These are phyloP conservation scores for Terfezia claveryi DNA, from an alignment of 495 filamentous ascomycete genomes.

Conservation along the genomic window DNA sequence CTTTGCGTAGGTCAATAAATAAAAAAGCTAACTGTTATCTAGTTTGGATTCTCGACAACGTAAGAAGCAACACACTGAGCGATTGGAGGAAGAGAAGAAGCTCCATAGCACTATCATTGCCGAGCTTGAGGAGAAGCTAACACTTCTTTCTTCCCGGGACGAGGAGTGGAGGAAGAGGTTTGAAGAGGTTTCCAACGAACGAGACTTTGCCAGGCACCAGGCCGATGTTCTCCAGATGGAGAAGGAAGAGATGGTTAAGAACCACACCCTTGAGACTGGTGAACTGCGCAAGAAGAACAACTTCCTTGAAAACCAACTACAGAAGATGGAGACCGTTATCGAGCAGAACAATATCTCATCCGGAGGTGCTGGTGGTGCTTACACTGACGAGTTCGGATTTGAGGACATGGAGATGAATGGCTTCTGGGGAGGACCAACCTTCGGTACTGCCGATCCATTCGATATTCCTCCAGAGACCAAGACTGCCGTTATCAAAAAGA, in stretches of 20 bases:
- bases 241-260: conserved; percentile 75
- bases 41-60: conserved; percentile 91
- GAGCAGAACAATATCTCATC: conserved; percentile 15
- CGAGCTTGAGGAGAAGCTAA: conserved; percentile 58
- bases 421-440: conserved; percentile 31
- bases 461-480: neutral
- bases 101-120: conserved; percentile 51
- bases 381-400: conserved; percentile 39
- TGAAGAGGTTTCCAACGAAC: conserved; percentile 41
- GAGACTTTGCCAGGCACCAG: conserved; percentile 50
- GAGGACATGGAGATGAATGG: conserved; percentile 24
- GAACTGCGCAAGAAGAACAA: conserved; percentile 91
- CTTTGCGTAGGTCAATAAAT: conserved; percentile 9
- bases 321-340: conserved; percentile 45
- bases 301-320: conserved; percentile 65
- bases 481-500: neutral
- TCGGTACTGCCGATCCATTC: conserved; percentile 6
- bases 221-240: conserved; percentile 57
- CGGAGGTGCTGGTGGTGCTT: conserved; percentile 19
- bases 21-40: conserved; percentile 22
- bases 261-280: conserved; percentile 80
- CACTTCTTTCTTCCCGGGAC: conserved; percentile 31
- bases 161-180: conserved; percentile 42
- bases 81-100: conserved; percentile 93
- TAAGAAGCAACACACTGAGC: conserved; percentile 97